Evolutionary conservation across 2,329 filamentous ascomycete genomes (phyloP).

Genomic region (Tetracladium maxilliforme): DNA sequence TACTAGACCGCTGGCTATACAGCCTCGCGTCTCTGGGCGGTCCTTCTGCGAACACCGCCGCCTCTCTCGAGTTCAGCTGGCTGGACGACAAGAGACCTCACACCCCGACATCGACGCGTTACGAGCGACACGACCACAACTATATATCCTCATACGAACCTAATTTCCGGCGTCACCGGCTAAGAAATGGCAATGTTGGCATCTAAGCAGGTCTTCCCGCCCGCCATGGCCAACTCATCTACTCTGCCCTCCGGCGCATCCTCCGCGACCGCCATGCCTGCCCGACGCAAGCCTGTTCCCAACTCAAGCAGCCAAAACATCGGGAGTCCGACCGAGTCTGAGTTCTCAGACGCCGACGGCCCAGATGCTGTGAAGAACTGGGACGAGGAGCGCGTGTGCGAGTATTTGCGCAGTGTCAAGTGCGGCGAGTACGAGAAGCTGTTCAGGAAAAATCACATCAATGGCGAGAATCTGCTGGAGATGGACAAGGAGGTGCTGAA

Average conservation of each 20-base stretch:
- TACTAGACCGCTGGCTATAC: no score
- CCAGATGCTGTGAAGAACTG: slow-evolving; percentile 69
- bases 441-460: slow-evolving; percentile 89
- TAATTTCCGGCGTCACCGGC: no score
- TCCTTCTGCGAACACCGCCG: background rate
- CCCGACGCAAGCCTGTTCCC: slow-evolving; percentile 35
- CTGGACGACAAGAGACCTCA: no score
- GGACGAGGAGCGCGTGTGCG: slow-evolving; percentile 83
- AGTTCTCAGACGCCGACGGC: slow-evolving; percentile 71
- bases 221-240: slow-evolving; percentile 31
- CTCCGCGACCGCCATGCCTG: slow-evolving; percentile 32
- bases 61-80: no score
- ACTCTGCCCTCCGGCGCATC: slow-evolving; percentile 28
- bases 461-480: slow-evolving; percentile 89
- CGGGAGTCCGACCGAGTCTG: slow-evolving; percentile 77
- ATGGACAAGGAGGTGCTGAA: slow-evolving; percentile 94
- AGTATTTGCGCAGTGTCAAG: slow-evolving; percentile 83
- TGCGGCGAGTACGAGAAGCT: slow-evolving; percentile 87
- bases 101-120: no score
- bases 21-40: background rate
- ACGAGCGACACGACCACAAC: no score
- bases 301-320: slow-evolving; percentile 42
- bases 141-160: no score
- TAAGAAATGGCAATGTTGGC: slow-evolving; percentile 62
- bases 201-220: slow-evolving; percentile 56